These are phyloP conservation scores for Nepenthes gracilis DNA, from an alignment of 148 eudicot species.

Conservation along the genomic window DNA sequence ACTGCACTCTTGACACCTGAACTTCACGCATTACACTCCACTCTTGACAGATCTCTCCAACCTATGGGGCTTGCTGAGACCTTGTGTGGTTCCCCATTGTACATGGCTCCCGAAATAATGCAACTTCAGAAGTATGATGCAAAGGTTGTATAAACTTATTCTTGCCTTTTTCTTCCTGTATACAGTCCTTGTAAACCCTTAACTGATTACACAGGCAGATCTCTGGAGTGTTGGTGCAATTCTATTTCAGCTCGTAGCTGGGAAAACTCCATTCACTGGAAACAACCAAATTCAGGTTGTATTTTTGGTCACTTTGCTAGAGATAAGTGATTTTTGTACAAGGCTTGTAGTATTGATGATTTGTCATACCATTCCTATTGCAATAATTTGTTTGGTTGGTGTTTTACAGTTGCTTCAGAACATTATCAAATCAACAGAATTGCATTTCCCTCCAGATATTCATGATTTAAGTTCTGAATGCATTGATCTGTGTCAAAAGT, in stretches of 20 bases:
- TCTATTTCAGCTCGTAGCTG: constrained; percentile 84
- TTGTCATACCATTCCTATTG: background rate
- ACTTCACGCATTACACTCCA: background rate
- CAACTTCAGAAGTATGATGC: constrained; percentile 92
- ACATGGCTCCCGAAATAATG: constrained; percentile 99
- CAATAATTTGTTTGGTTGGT: constrained; percentile 4
- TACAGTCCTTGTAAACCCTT: constrained; percentile 15
- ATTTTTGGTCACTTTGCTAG: background rate
- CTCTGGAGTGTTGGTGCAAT: constrained; percentile 99
- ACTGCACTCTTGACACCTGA: background rate
- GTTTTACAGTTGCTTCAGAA: constrained; percentile 75
- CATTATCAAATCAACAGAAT: constrained; percentile 64
- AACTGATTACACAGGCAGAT: constrained; percentile 75
- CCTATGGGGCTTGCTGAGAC: constrained; percentile 96
- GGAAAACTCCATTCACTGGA: constrained; percentile 85
- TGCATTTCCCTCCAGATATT: constrained; percentile 65
- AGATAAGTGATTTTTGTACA: background rate
- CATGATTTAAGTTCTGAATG: constrained; percentile 57
- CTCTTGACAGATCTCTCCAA: constrained; percentile 69
- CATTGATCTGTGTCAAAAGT: constrained; percentile 71
- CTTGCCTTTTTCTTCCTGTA: background rate
- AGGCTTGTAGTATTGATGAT: background rate
- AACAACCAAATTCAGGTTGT: constrained; percentile 75
- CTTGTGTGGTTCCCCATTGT: constrained; percentile 91
- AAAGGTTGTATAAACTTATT: constrained; percentile 35